These are phyloP conservation scores for Trametes sanguinea DNA, from an alignment of 768 basidiomycete species.

Conservation along the genomic window DNA sequence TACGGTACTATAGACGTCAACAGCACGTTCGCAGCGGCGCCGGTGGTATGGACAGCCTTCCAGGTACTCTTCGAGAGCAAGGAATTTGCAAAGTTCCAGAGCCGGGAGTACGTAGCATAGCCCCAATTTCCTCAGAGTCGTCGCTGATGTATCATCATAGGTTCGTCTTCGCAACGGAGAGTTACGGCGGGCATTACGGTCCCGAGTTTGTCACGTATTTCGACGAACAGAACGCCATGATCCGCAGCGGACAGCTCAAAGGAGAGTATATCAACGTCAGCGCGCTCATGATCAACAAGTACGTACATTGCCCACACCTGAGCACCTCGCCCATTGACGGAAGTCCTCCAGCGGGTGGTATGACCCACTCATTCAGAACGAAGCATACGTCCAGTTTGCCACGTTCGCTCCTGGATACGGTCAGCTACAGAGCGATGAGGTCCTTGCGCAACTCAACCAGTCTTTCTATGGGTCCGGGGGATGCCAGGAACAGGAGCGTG, in stretches of 20 bases:
- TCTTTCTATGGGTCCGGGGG: slow-evolving; percentile 51
- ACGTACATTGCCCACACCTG: not conserved
- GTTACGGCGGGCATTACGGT: slow-evolving; percentile 70
- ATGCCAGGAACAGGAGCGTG: slow-evolving; percentile 54
- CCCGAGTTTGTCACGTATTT: slow-evolving; percentile 67
- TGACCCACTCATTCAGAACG: slow-evolving; percentile 63
- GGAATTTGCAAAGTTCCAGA: slow-evolving; percentile 51
- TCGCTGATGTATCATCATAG: slow-evolving; percentile 32
- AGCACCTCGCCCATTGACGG: not conserved
- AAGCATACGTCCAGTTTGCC: slow-evolving; percentile 62
- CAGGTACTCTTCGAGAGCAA: slow-evolving; percentile 62
- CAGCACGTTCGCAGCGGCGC: slow-evolving; percentile 56
- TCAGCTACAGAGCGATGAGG: slow-evolving; percentile 51
- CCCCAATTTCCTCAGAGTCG: not conserved
- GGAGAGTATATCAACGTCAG: slow-evolving; percentile 57
- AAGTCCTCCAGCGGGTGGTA: slow-evolving; percentile 54
- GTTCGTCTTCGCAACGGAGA: slow-evolving; percentile 66
- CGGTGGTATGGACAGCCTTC: slow-evolving; percentile 61
- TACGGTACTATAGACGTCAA: slow-evolving; percentile 58
- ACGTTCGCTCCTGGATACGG: slow-evolving; percentile 68
- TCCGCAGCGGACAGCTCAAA: slow-evolving; percentile 43
- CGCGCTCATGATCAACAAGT: slow-evolving; percentile 56
- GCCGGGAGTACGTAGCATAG: slow-evolving; percentile 45
- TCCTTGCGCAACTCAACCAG: slow-evolving; percentile 48
- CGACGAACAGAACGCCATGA: slow-evolving; percentile 58